phyloP scores from a whole-genome alignment of 169 alveolate genomes.

The Eimeria sp. region DNA sequence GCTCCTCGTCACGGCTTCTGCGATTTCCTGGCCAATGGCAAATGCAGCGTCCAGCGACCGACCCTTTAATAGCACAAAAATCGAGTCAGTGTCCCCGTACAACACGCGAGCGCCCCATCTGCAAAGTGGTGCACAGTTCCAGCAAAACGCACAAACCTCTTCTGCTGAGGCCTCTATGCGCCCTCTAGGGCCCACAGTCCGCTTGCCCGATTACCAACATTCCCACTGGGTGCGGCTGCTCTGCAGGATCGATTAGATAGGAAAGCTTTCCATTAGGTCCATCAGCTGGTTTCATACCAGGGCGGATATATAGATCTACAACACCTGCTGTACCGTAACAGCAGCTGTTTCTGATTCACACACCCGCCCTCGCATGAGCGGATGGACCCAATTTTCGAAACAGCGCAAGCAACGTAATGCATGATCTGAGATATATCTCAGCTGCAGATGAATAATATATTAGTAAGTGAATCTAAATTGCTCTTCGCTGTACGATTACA shows the following conservation, averaged over 20 bases:
- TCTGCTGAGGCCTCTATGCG: not conserved
- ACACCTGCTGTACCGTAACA: too few species aligned
- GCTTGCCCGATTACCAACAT: not conserved
- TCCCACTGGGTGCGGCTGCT: not conserved
- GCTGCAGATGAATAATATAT: too few species aligned
- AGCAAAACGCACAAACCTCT: not conserved
- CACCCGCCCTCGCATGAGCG: too few species aligned
- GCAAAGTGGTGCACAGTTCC: not conserved
- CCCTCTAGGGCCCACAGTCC: not conserved
- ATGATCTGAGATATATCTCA: too few species aligned
- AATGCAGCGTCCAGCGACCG: conserved; percentile 84
- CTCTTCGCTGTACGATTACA: not conserved
- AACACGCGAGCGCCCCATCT: conserved; percentile 93
- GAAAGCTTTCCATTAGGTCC: too few species aligned
- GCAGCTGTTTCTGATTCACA: too few species aligned
- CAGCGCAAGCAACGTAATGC: not conserved
- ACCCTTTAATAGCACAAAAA: conserved; percentile 92
- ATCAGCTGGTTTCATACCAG: too few species aligned
- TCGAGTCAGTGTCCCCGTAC: conserved; percentile 99
- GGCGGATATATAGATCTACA: too few species aligned
- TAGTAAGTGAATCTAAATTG: not conserved
- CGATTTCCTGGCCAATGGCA: conserved; percentile 83
- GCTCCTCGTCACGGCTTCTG: conserved; percentile 73
- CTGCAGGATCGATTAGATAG: not conserved
- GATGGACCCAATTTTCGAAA: too few species aligned